A percentile compares a stretch with the other conserved stretches of the same genome.
These are phyloP conservation scores for Mediolabrus comicus DNA, from an alignment of 108 stramenopile species.

Conservation along the genomic window DNA sequence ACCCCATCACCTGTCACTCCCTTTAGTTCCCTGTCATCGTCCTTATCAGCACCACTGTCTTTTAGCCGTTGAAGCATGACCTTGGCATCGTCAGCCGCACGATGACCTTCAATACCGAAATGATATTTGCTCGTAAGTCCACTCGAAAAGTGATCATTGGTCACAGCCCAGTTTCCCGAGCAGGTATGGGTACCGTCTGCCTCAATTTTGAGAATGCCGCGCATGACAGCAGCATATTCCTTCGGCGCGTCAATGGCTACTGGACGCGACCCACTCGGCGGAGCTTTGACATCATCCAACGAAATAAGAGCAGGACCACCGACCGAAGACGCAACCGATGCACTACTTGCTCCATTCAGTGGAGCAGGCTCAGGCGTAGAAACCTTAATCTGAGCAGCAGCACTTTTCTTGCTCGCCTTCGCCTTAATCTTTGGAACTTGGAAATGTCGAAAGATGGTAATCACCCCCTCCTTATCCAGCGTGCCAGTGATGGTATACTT, in stretches of 20 bases:
- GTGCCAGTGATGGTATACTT: constrained; percentile 86
- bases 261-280: constrained; percentile 29
- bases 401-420: neutral
- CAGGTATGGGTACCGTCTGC: constrained; percentile 75
- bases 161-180: constrained; percentile 79
- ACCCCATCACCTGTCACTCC: constrained; percentile 7
- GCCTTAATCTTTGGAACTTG: constrained; percentile 32
- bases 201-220: constrained; percentile 74
- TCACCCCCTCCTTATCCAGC: constrained; percentile 62
- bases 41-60: constrained; percentile 12
- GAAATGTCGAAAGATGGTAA: constrained; percentile 84
- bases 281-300: constrained; percentile 63
- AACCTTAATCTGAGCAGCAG: constrained; percentile 9
- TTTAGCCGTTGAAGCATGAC: constrained; percentile 28
- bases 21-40: constrained; percentile 27
- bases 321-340: constrained; percentile 15
- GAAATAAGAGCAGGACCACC: constrained; percentile 46
- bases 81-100: constrained; percentile 35
- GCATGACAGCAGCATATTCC: constrained; percentile 72
- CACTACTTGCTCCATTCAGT: constrained; percentile 35
- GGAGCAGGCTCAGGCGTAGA: constrained; percentile 54
- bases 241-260: constrained; percentile 28
- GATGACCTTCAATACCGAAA: constrained; percentile 72
- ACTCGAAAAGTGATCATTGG: constrained; percentile 66
- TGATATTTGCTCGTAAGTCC: constrained; percentile 67